Conservation (phyloP, 495 filamentous ascomycete genomes). For the Aspergillus steynii region DNA sequence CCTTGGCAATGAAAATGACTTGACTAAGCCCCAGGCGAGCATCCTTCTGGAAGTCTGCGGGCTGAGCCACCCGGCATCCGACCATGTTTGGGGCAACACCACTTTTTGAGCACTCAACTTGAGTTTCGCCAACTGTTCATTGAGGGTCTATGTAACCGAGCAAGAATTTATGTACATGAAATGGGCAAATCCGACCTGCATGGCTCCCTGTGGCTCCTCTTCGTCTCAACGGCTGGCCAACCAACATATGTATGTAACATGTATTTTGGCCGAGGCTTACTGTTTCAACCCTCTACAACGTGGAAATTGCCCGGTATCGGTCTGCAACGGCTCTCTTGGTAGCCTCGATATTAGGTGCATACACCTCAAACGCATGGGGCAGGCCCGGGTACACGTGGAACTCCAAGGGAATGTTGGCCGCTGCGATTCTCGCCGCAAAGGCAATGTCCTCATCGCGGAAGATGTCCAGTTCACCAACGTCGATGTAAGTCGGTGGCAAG, state of each 20-base stretch:
- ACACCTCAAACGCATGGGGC: conserved; percentile 27
- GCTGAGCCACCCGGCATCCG: neutral
- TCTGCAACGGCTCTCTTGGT: conserved; percentile 12
- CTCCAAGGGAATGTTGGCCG: conserved; percentile 24
- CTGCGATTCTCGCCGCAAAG: conserved; percentile 19
- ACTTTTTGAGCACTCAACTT: neutral
- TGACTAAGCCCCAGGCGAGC: neutral
- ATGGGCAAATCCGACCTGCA: neutral
- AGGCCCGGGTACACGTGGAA: conserved; percentile 28
- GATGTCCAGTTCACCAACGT: conserved; percentile 28
- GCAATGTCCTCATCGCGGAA: conserved; percentile 24
- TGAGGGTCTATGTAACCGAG: neutral
- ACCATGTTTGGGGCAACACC: neutral
- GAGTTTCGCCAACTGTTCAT: neutral
- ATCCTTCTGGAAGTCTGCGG: neutral
- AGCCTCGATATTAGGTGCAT: conserved; percentile 14
- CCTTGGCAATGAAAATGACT: neutral
- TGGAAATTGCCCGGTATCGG: conserved; percentile 7
- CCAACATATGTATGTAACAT: neutral
- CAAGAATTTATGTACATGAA: neutral
- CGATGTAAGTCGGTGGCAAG: conserved; percentile 29
- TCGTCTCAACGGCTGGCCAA: neutral
- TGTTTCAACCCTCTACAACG: neutral
- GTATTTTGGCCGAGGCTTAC: neutral
- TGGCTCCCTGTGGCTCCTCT: neutral